These are phyloP conservation scores for Hygrocybe coccinea DNA, from an alignment of 768 basidiomycete species.

Conservation along the genomic window DNA sequence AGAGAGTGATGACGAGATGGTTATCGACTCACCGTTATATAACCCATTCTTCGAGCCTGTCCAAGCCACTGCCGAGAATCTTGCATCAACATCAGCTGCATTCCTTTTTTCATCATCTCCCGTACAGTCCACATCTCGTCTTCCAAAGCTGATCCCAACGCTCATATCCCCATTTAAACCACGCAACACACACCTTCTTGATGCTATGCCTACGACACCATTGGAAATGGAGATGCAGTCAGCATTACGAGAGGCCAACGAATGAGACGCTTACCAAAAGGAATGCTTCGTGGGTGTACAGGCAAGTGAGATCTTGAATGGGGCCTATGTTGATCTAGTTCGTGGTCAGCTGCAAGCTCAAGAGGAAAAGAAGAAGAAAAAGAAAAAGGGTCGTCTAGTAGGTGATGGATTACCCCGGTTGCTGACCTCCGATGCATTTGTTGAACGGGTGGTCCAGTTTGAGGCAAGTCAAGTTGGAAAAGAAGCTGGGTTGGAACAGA, in stretches of 20 bases:
- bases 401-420: constrained; percentile 23
- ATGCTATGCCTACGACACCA: too few species aligned
- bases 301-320: constrained; percentile 22
- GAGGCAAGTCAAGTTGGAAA: constrained; percentile 5
- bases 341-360: constrained; percentile 17
- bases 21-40: constrained; percentile 3
- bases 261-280: constrained; percentile 2
- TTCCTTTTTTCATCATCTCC: neutral
- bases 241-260: neutral
- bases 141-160: too few species aligned
- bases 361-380: constrained; percentile 19
- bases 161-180: too few species aligned
- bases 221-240: neutral
- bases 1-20: neutral
- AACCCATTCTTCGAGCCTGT: neutral
- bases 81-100: neutral
- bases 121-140: neutral
- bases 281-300: constrained; percentile 13
- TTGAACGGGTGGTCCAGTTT: constrained; percentile 9
- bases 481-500: constrained; percentile 8
- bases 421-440: constrained; percentile 20
- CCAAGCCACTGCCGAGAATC: neutral
- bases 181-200: too few species aligned
- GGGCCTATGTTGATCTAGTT: constrained; percentile 16
- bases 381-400: constrained; percentile 16